These are phyloP conservation scores for Boechera retrofracta DNA, from an alignment of 345 rosid genomes.

Conservation along the genomic window DNA sequence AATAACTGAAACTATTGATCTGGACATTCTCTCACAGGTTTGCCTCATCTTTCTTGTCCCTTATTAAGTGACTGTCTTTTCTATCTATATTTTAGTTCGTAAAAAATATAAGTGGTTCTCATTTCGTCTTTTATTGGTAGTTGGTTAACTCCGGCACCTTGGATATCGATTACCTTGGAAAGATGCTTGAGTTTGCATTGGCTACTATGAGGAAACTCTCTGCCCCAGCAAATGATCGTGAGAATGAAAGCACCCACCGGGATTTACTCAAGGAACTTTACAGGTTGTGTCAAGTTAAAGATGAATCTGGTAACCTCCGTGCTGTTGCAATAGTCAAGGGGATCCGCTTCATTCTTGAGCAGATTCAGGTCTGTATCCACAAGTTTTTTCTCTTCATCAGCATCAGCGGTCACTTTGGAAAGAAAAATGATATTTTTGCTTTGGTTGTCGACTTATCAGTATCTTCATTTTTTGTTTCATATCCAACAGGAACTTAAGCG, in stretches of 20 bases:
- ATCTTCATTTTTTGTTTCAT: background rate
- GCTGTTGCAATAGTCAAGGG: slow-evolving; percentile 77
- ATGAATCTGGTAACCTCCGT: slow-evolving; percentile 53
- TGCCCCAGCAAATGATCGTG: slow-evolving; percentile 70
- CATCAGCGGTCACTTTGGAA: slow-evolving; percentile 1
- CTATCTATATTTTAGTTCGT: background rate
- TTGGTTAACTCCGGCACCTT: slow-evolving; percentile 72
- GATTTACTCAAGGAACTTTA: slow-evolving; percentile 66
- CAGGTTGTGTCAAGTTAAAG: slow-evolving; percentile 56
- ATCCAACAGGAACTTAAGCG: slow-evolving; percentile 62
- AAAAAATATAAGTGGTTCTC: background rate
- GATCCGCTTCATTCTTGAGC: slow-evolving; percentile 77
- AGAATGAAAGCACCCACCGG: slow-evolving; percentile 57
- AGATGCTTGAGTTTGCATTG: slow-evolving; percentile 77
- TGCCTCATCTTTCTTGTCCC: slow-evolving; percentile 4
- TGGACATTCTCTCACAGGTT: slow-evolving; percentile 82
- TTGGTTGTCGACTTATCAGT: slow-evolving; percentile 25
- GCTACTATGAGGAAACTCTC: slow-evolving; percentile 80
- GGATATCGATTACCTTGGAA: slow-evolving; percentile 77
- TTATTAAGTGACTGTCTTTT: background rate
- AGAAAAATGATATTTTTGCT: background rate
- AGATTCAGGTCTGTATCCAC: slow-evolving; percentile 68
- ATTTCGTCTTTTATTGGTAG: slow-evolving; percentile 46
- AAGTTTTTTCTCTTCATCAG: background rate
- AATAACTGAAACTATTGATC: slow-evolving; percentile 72